phyloP scores from a whole-genome alignment of 257 asterid genomes.

The Schizonepeta tenuifolia region DNA sequence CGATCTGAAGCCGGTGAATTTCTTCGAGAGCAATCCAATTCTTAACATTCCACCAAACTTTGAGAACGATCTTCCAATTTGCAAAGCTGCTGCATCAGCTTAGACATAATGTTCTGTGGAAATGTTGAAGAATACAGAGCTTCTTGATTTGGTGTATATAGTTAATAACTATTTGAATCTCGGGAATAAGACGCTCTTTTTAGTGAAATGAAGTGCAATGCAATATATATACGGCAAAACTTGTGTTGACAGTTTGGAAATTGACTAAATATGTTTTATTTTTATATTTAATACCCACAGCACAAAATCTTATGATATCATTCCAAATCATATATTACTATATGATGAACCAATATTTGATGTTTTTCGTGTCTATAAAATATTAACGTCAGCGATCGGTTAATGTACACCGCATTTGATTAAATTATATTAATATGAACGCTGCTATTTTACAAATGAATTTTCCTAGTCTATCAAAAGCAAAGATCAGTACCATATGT shows the following conservation, averaged over 20 bases:
- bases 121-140: not conserved
- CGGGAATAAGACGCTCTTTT: not conserved
- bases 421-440: too few relatives aligned
- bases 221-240: too few relatives aligned
- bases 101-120: not conserved
- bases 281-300: too few relatives aligned
- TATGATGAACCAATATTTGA: too few relatives aligned
- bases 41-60: slow-evolving; percentile 55
- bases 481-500: not conserved
- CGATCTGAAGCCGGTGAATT: slow-evolving; percentile 82
- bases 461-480: not conserved
- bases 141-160: not conserved
- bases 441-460: not conserved
- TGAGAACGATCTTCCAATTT: slow-evolving; percentile 52
- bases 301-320: too few relatives aligned
- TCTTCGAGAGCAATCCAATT: slow-evolving; percentile 79
- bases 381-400: too few relatives aligned
- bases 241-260: too few relatives aligned
- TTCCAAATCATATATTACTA: too few relatives aligned
- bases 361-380: too few relatives aligned
- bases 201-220: too few relatives aligned
- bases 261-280: too few relatives aligned
- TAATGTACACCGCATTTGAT: too few relatives aligned
- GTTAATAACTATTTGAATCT: not conserved
- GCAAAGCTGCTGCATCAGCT: slow-evolving; percentile 53